Evolutionary conservation across 169 alveolate genomes (phyloP), one percentile per base, ranked within the genome.

Genomic region (Eimeria maxima): DNA sequence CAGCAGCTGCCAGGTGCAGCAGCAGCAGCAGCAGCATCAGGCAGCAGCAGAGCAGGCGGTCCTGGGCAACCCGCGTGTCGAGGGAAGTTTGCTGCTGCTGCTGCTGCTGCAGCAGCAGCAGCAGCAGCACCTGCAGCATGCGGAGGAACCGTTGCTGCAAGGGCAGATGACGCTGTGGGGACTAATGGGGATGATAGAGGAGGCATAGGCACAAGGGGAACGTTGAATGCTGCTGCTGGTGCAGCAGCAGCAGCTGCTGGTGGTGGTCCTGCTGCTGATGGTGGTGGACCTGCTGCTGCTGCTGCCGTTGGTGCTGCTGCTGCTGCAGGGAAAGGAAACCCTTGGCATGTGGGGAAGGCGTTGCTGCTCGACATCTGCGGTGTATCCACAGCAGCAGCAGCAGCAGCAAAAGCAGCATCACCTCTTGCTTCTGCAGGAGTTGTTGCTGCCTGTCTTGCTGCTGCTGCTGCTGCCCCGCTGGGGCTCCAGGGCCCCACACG

Each of bases 221-320:
- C n/a, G 67, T 5, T 5, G 67, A 57, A 57, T 24, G 67, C 24
- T 29, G 81, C 81, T 29, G 81, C 81, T 71, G 81, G 53, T 71
- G 81, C 11, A 24, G 81, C 81, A 24, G 81, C 47, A 7, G 67
- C 88, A 10, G 88, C 88, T 38, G 60, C 57, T 29, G 88, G 38
- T 44, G 50, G 20, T 33, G 55, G 27, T 74, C n/a, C n/a, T n/a
- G n/a, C 57, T 29, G 88, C 63, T 44, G 50, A 24, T 10, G 63
- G 16, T 76, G 27, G 20, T 76, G 88, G 42, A 42, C 24, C 88
- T 76, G 88, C 63, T 76, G 88, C 88, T 76, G 57, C 63, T 76
- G 88, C 88, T 38, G 88, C 88, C 42, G 60, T 63, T 76, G 88
- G 42, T 76, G 88, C 88, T 76, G 88, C 88, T 76, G 88, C 88